Evolutionary conservation across 345 rosid genomes (phyloP).

Genomic region (Physaria fendleri): DNA sequence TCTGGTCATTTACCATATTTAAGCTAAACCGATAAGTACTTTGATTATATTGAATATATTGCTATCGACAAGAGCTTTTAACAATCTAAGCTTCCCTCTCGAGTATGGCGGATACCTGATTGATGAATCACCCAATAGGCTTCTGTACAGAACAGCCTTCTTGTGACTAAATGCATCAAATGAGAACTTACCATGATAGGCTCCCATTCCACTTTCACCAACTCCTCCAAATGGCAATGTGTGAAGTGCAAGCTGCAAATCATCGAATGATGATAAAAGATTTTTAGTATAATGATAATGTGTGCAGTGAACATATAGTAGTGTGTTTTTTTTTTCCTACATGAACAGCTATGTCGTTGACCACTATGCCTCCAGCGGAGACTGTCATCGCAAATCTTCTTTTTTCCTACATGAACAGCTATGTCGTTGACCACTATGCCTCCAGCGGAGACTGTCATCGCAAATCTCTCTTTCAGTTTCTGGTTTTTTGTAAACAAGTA

Average conservation of each 20-base stretch:
- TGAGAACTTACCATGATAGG: conserved; percentile 95
- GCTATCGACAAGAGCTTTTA: conserved; percentile 56
- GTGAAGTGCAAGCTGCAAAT: conserved; percentile 59
- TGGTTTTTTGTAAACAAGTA: conserved; percentile 73
- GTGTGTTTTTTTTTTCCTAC: conserved; percentile 41
- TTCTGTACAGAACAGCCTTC: conserved; percentile 72
- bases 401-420: conserved; percentile 77
- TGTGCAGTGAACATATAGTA: neutral
- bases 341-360: conserved; percentile 83
- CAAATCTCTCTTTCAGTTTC: conserved; percentile 62
- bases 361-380: conserved; percentile 76
- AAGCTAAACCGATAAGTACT: conserved; percentile 44
- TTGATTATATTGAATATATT: conserved; percentile 40
- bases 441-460: conserved; percentile 69
- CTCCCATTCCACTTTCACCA: conserved; percentile 87
- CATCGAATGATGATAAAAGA: neutral
- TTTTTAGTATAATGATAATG: neutral
- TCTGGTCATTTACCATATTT: conserved; percentile 21
- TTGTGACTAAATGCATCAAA: conserved; percentile 94
- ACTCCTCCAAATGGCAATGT: conserved; percentile 91
- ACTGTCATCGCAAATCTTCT: conserved; percentile 52
- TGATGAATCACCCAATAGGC: conserved; percentile 53
- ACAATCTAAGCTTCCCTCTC: conserved; percentile 42
- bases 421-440: conserved; percentile 84
- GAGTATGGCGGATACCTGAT: conserved; percentile 88